Conservation (phyloP, 345 rosid species). For the Ceriops tagal region DNA sequence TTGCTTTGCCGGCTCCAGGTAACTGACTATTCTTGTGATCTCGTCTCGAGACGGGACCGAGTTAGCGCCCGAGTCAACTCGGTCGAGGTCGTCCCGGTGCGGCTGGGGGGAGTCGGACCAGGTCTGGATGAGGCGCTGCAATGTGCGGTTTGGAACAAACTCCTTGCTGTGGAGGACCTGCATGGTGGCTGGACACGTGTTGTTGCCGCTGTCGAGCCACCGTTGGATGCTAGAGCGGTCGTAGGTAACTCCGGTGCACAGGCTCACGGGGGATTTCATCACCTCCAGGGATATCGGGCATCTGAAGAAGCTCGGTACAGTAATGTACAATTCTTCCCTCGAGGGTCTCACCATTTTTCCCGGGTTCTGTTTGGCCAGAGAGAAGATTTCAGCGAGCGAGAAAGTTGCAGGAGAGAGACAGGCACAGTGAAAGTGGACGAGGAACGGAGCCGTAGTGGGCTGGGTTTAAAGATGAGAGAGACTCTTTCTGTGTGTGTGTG, state of each 20-base stretch:
- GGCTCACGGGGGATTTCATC: slow-evolving; percentile 89
- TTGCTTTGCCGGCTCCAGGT: slow-evolving; percentile 14
- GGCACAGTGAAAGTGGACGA: neutral
- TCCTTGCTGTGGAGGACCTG: slow-evolving; percentile 72
- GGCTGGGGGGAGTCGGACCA: slow-evolving; percentile 62
- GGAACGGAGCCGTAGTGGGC: neutral
- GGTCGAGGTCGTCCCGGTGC: slow-evolving; percentile 2
- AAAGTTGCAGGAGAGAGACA: neutral
- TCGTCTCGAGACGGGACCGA: slow-evolving; percentile 34
- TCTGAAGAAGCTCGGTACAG: slow-evolving; percentile 71
- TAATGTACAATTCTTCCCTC: slow-evolving; percentile 64
- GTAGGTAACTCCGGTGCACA: slow-evolving; percentile 92
- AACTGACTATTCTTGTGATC: slow-evolving; percentile 25
- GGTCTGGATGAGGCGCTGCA: slow-evolving; percentile 75
- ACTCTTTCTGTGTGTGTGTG: too few species aligned
- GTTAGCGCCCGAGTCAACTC: slow-evolving; percentile 19
- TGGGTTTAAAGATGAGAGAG: too few species aligned
- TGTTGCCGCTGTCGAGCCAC: slow-evolving; percentile 87
- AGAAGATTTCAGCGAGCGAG: slow-evolving; percentile 15
- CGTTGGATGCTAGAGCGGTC: slow-evolving; percentile 81
- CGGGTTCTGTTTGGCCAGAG: slow-evolving; percentile 16
- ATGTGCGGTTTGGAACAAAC: slow-evolving; percentile 70
- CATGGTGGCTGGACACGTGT: slow-evolving; percentile 97
- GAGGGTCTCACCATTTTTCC: slow-evolving; percentile 31
- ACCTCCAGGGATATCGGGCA: slow-evolving; percentile 97